Conservation (phyloP, 495 filamentous ascomycete species). For the Aspergillus heteromorphus region DNA sequence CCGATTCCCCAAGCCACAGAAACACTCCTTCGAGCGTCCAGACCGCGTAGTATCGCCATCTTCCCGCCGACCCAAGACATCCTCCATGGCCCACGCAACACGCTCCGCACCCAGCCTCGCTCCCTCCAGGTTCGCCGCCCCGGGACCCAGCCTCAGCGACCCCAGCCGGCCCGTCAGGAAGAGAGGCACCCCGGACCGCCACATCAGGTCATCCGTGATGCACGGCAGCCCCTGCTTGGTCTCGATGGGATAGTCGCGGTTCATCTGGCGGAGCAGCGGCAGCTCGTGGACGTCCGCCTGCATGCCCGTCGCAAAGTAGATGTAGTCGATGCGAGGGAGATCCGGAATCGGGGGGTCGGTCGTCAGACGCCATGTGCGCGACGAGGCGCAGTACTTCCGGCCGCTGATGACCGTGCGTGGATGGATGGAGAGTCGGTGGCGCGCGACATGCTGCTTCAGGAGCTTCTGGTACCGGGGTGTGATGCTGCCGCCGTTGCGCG, state of each 20-base stretch:
- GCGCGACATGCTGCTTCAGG: conserved; percentile 43
- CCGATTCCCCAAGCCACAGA: conserved; percentile 27
- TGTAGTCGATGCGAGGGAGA: conserved; percentile 54
- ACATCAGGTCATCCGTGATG: conserved; percentile 58
- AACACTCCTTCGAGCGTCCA: conserved; percentile 17
- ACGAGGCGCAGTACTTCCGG: conserved; percentile 26
- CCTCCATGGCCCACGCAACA: conserved; percentile 55
- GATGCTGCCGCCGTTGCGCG: conserved; percentile 58
- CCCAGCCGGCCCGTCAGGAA: conserved; percentile 58
- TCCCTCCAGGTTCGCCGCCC: conserved; percentile 57
- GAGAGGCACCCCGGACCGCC: conserved; percentile 53
- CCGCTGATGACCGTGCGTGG: conserved; percentile 41
- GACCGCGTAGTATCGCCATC: conserved; percentile 1
- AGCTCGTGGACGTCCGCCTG: conserved; percentile 45
- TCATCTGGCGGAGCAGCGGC: conserved; percentile 46
- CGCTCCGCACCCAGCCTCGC: conserved; percentile 59
- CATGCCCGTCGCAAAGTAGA: conserved; percentile 60
- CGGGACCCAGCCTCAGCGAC: conserved; percentile 53
- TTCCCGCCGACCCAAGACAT: conserved; percentile 33
- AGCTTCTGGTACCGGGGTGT: conserved; percentile 53
- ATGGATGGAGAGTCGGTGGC: conserved; percentile 42
- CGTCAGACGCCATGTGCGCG: conserved; percentile 44
- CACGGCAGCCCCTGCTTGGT: conserved; percentile 52
- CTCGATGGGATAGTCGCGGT: conserved; percentile 47
- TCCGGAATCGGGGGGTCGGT: conserved; percentile 45